Base-by-base conservation (phyloP, 306 rosid genomes). In the Corylus avellana region DNA sequence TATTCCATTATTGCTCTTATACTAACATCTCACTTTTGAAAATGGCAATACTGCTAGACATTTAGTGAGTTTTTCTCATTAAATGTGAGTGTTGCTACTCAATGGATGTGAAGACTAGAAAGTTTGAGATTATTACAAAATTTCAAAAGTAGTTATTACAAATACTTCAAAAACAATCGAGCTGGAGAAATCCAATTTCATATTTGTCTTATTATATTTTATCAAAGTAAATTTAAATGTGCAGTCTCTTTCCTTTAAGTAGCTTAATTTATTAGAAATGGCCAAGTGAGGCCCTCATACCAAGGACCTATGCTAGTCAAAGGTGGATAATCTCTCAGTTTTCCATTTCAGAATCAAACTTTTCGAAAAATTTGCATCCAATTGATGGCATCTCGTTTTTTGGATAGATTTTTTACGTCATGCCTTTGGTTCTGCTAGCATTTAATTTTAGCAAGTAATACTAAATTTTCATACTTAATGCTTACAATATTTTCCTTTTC, bases 401-500 rank as follows among this genome's bases (percentile, higher is more conserved):
- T 39, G 5, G 5, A 2, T 11, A 50, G 74, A 61, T 63, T 72
- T 39, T 73, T 76, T 49, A 75, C 9, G 48, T 79, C 8, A 48
- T 39, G 13, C 39, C 13, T 67, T 67, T 9, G 37, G 27, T 39
- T 39, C 39, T 67, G 50, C 49, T 22, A 7, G 29, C 10, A 17
- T 39, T 67, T 42, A 39, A 39, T 39, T 62, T 54, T 55, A 39
- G 14, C 42, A 61, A 27, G 11, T 13, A 10, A 14, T n/a, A 18
- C 83, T 58, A n/a, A 67, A 70, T 64, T 73, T 25, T 47, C 68
- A 44, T 32, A 47, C 49, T 74, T 72, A 72, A 53, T 64, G 42
- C 74, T 84, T 55, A 70, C 44, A 46, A 46, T 80, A 47, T 66
- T 56, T 63, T 69, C 54, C 50, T 56, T 66, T 55, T 58, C 79